Evolutionary conservation across 768 basidiomycete genomes (phyloP).

Genomic region (Leucosporidium yakuticum): DNA sequence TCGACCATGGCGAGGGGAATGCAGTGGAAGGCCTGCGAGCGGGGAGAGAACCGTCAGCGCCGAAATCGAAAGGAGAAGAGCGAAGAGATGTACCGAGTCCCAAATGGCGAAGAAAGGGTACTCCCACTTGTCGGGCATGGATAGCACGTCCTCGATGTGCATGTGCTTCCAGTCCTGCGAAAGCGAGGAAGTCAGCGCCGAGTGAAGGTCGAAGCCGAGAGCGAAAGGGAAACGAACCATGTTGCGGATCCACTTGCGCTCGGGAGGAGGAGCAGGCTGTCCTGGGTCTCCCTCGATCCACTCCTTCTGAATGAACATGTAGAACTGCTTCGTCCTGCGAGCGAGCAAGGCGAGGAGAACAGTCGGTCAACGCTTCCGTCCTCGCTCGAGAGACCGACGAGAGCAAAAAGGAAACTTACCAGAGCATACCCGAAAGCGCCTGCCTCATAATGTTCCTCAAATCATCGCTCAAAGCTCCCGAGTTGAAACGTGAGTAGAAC

Average conservation of each 20-base stretch:
- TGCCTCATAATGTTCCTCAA: slow-evolving; percentile 93
- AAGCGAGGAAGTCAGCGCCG: neutral
- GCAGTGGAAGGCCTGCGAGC: slow-evolving; percentile 87
- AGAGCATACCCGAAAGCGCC: slow-evolving; percentile 92
- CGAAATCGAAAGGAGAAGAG: neutral
- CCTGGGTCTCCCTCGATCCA: slow-evolving; percentile 95
- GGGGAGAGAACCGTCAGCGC: slow-evolving; percentile 55
- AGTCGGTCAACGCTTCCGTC: neutral
- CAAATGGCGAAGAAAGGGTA: slow-evolving; percentile 95
- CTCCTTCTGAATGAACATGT: slow-evolving; percentile 90
- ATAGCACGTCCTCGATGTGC: slow-evolving; percentile 89
- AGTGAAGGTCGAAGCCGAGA: neutral
- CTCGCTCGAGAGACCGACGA: neutral
- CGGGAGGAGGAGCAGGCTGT: slow-evolving; percentile 88
- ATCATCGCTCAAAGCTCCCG: slow-evolving; percentile 84
- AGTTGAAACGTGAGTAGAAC: slow-evolving; percentile 75
- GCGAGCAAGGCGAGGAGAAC: neutral
- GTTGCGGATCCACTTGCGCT: slow-evolving; percentile 77
- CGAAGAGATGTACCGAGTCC: slow-evolving; percentile 32
- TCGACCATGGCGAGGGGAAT: slow-evolving; percentile 95
- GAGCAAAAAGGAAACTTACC: slow-evolving; percentile 47
- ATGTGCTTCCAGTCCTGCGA: slow-evolving; percentile 87
- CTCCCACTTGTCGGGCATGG: slow-evolving; percentile 99
- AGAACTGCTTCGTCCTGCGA: slow-evolving; percentile 78
- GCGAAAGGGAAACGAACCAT: slow-evolving; percentile 49